Conservation (phyloP, 2,329 filamentous ascomycete species). For the Trichoderma brevicompactum region DNA sequence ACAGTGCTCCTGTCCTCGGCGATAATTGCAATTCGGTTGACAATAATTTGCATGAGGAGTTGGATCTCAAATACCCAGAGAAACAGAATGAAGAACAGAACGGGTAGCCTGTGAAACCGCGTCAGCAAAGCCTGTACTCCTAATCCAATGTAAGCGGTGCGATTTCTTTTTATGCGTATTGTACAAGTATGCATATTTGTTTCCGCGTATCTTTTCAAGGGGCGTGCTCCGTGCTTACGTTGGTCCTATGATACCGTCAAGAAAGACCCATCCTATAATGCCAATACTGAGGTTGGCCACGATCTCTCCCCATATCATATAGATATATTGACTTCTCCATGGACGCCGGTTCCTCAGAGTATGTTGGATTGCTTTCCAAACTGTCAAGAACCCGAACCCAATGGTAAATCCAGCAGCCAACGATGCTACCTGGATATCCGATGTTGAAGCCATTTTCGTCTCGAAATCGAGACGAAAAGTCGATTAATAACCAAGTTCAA, state of each 20-base stretch:
- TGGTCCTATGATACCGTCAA: slow-evolving; percentile 33
- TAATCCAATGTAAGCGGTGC: not conserved
- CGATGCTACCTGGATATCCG: slow-evolving; percentile 21
- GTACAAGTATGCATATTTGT: not conserved
- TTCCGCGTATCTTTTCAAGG: not conserved
- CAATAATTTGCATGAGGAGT: slow-evolving; percentile 50
- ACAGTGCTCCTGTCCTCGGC: slow-evolving; percentile 42
- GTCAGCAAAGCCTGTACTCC: not conserved
- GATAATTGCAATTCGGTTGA: slow-evolving; percentile 50
- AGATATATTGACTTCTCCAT: slow-evolving; percentile 35
- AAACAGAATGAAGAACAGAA: slow-evolving; percentile 26
- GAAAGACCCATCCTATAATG: slow-evolving; percentile 36
- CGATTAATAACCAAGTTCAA: not conserved
- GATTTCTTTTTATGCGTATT: no score
- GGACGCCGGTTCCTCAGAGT: slow-evolving; percentile 21
- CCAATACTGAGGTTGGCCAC: slow-evolving; percentile 37
- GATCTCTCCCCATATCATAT: slow-evolving; percentile 38
- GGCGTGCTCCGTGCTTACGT: slow-evolving; percentile 1
- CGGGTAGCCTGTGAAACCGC: not conserved
- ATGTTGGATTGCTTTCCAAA: slow-evolving; percentile 19
- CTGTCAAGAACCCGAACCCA: slow-evolving; percentile 16
- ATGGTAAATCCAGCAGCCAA: slow-evolving; percentile 21
- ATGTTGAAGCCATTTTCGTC: slow-evolving; percentile 6
- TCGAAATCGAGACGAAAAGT: not conserved
- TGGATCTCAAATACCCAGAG: slow-evolving; percentile 41